A percentile compares a stretch with the other conserved stretches of the same genome.
phyloP scores from a whole-genome alignment of 2,329 filamentous ascomycete species.

The Lachnellula occidentalis region DNA sequence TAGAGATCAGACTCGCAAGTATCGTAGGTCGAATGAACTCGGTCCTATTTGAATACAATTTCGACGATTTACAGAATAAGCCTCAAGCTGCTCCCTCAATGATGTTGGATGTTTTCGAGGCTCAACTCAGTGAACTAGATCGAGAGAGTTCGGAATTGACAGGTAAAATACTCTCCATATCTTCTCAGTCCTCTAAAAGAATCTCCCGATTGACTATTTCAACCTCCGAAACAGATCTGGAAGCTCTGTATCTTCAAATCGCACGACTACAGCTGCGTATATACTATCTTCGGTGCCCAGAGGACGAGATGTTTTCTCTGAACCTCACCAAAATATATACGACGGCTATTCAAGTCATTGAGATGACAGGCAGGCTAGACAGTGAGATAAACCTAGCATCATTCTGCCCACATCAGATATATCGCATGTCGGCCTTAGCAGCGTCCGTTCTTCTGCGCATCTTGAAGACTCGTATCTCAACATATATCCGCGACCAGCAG shows the following conservation, averaged over 20 bases:
- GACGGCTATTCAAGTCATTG: constrained; percentile 6
- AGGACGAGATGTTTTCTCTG: constrained; percentile 3
- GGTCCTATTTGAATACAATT: constrained; percentile 9
- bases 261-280: constrained; percentile 9
- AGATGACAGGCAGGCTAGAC: constrained; percentile 3
- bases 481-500: constrained; percentile 4
- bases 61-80: constrained; percentile 8
- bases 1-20: constrained; percentile 8
- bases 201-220: neutral
- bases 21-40: constrained; percentile 9
- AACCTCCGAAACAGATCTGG: constrained; percentile 1
- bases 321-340: constrained; percentile 10
- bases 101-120: constrained; percentile 11
- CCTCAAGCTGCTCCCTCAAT: constrained; percentile 9
- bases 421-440: constrained; percentile 10
- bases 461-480: constrained; percentile 6
- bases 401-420: constrained; percentile 9
- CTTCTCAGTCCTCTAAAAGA: neutral
- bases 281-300: constrained; percentile 10
- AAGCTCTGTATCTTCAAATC: constrained; percentile 7
- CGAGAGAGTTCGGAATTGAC: neutral
- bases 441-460: constrained; percentile 7
- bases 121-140: constrained; percentile 8
- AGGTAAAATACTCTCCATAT: neutral
- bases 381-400: constrained; percentile 4